These are phyloP conservation scores for Emydomyces testavorans DNA, from an alignment of 2,329 filamentous ascomycete genomes.

Conservation along the genomic window DNA sequence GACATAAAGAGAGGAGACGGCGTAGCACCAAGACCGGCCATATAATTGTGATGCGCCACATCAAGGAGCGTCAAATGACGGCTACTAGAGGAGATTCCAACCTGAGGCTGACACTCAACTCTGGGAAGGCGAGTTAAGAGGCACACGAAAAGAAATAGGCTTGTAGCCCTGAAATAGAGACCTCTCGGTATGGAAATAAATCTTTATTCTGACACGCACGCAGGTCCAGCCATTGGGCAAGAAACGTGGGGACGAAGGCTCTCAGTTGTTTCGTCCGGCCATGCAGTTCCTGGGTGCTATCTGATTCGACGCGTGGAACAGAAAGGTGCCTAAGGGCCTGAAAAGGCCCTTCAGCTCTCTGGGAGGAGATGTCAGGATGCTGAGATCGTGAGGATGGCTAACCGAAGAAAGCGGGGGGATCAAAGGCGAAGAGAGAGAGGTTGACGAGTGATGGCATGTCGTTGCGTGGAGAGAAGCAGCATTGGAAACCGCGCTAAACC, in stretches of 20 bases:
- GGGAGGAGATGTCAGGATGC: neutral
- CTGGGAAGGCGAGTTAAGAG: neutral
- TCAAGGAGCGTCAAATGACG: neutral
- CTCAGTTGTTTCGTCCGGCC: neutral
- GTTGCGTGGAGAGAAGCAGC: neutral
- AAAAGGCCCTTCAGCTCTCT: neutral
- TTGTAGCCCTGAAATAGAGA: neutral
- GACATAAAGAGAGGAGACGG: neutral
- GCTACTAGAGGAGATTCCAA: neutral
- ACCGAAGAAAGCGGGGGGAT: conserved; percentile 10
- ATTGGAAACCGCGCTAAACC: conserved; percentile 7
- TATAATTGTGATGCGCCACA: conserved; percentile 2
- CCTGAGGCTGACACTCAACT: conserved; percentile 3
- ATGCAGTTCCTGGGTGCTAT: neutral
- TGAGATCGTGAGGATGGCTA: neutral
- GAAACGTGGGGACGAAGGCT: conserved; percentile 1
- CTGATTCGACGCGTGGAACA: conserved; percentile 6
- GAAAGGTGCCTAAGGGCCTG: conserved; percentile 7
- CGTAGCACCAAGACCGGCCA: neutral
- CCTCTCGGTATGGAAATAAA: too few species aligned
- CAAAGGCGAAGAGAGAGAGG: neutral
- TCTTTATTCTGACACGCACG: too few species aligned
- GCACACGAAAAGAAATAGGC: neutral
- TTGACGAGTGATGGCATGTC: neutral
- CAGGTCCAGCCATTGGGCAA: neutral